Percentiles rank a stretch among this genome's conserved stretches.
phyloP scores from a whole-genome alignment of 1,284 basidiomycete species.

The Exobasidium cylindrosporum region DNA sequence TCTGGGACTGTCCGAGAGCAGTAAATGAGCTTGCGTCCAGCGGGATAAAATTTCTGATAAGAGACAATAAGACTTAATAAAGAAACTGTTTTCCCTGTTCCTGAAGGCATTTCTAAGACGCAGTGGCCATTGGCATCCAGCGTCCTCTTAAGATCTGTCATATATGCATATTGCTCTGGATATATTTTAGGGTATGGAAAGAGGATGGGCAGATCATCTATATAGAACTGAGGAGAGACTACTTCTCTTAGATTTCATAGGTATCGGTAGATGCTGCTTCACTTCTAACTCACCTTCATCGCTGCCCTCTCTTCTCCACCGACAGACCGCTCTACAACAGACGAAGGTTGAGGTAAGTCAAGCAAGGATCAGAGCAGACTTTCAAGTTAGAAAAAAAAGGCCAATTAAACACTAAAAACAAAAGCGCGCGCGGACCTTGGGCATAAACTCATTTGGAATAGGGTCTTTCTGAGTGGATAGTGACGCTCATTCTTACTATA shows the following conservation, averaged over 20 bases:
- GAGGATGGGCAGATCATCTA: conserved; percentile 71
- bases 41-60: conserved; percentile 96
- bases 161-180: conserved; percentile 94
- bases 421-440: no score
- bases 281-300: background rate
- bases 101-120: conserved; percentile 98
- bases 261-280: background rate
- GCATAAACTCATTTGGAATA: no score
- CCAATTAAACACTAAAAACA: no score
- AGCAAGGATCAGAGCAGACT: no score
- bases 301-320: background rate
- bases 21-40: conserved; percentile 90
- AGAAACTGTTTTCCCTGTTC: conserved; percentile 98
- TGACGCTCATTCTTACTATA: no score
- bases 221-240: conserved; percentile 67
- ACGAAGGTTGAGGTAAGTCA: no score
- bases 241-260: background rate
- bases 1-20: conserved; percentile 99
- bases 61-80: conserved; percentile 93
- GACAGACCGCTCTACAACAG: background rate
- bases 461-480: no score
- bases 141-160: conserved; percentile 96
- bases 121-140: conserved; percentile 91
- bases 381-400: no score
- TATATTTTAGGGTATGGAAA: conserved; percentile 56